Evolutionary conservation across 2,329 filamentous ascomycete genomes (phyloP), one percentile per base, ranked within the genome.

Genomic region (Trichoderma atrobrunneum): DNA sequence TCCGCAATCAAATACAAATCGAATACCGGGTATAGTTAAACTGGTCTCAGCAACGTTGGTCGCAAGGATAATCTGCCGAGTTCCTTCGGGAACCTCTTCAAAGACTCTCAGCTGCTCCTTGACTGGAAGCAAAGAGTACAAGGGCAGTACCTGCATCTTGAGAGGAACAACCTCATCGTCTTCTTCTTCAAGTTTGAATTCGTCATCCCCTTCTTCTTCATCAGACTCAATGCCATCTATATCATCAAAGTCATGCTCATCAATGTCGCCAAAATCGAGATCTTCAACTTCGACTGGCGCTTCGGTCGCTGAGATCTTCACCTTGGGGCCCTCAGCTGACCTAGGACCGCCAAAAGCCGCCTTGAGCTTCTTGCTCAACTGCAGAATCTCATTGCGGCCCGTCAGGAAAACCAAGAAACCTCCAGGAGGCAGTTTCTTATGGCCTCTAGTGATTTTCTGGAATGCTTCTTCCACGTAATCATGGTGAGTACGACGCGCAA

Each of bases 1-100:
- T 39, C 96, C 96, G 75, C 93, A 95, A 81, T 98, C 95, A 74
- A 99, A 98, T 10, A 99, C 96, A 78, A 98, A 99, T 73, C 93
- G 90, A 73, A 97, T 95, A 2, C 94, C 95, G 0, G 96, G 95
- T 72, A 99, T 99, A 0, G 96, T 99, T 79, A 99, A 87, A 88
- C 93, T 97, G 0, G 96, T 99, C 82, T 99, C 96, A 0, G 96
- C 96, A 59, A 99, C 94, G 81, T 99, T 99, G 57, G 96, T 99
- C 0, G 96, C 94, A 54, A 99, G 84, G 5, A 99, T 92, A 66
- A 99, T 93, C 28, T 96, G 87, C 10, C 96, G 90, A 10, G 92
- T 92, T 18, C 92, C 93, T 70, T 95, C 92, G 0, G 95, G 95
- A 0, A 93, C 89, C 0, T 91, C 87, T 74, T 97, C 92, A 77